These are phyloP conservation scores for Alternaria metachromatica DNA, from an alignment of 2,329 filamentous ascomycete species.

Conservation along the genomic window DNA sequence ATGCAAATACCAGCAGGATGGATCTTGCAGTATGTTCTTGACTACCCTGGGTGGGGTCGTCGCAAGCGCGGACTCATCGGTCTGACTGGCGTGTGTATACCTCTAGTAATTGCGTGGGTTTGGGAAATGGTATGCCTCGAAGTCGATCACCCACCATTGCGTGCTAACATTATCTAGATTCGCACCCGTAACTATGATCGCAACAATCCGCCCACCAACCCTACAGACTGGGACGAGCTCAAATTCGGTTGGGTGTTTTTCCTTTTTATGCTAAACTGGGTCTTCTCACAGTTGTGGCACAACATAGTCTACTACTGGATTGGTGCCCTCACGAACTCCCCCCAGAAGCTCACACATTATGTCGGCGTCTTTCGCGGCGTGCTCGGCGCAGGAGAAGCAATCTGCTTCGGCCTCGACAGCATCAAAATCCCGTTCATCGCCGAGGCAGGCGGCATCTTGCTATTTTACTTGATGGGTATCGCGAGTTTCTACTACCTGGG, in stretches of 20 bases:
- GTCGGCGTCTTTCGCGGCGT: constrained; percentile 41
- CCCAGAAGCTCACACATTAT: constrained; percentile 41
- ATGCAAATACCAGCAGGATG: constrained; percentile 41
- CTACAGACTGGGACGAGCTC: constrained; percentile 37
- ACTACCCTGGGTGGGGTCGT: constrained; percentile 37
- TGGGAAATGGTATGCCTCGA: constrained; percentile 39
- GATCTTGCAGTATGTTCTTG: constrained; percentile 37
- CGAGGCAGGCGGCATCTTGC: constrained; percentile 37
- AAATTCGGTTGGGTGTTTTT: constrained; percentile 39
- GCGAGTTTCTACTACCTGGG: constrained; percentile 37
- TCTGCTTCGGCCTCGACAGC: constrained; percentile 41
- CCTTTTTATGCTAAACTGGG: constrained; percentile 42
- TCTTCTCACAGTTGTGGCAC: constrained; percentile 41
- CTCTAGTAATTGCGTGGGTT: constrained; percentile 36
- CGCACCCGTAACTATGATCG: constrained; percentile 42
- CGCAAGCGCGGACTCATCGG: constrained; percentile 38
- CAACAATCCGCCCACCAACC: constrained; percentile 24
- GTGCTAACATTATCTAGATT: constrained; percentile 19
- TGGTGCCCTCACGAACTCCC: constrained; percentile 41
- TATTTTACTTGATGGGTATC: constrained; percentile 39
- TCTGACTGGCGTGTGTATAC: constrained; percentile 32
- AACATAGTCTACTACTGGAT: constrained; percentile 44
- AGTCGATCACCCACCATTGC: neutral
- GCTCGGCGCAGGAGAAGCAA: constrained; percentile 39
- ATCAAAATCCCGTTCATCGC: constrained; percentile 40